A percentile compares a stretch with the other conserved stretches of the same genome.
Conservation (phyloP, 345 rosid genomes). For the Camelina laxa region DNA sequence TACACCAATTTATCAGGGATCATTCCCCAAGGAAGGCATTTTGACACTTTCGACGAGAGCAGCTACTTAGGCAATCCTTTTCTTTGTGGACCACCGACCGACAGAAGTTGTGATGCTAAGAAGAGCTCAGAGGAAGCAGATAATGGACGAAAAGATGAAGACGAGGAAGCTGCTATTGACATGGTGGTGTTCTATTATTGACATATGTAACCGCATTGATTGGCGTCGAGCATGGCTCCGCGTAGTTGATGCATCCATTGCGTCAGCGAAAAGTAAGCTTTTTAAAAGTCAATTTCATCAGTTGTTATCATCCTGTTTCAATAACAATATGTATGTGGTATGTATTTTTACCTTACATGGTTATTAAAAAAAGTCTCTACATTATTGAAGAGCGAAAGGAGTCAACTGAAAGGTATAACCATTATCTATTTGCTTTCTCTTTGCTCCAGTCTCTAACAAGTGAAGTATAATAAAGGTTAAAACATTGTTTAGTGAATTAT, state of each 20-base stretch:
- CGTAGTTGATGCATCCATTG: not conserved
- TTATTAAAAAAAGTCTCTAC: not conserved
- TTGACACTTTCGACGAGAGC: not conserved
- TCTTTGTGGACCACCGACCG: not conserved
- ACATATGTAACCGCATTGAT: not conserved
- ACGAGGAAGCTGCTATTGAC: not conserved
- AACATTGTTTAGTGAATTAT: too few species aligned
- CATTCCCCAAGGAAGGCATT: conserved; percentile 11
- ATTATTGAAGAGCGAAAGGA: too few species aligned
- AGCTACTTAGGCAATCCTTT: conserved; percentile 3
- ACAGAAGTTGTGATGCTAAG: not conserved
- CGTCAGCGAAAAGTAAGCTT: not conserved
- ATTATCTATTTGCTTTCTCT: too few species aligned
- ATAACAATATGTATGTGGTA: not conserved
- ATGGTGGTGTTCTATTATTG: conserved; percentile 5
- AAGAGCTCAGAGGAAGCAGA: not conserved
- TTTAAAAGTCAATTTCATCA: not conserved
- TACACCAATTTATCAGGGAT: not conserved
- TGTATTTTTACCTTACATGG: not conserved
- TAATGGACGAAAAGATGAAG: not conserved
- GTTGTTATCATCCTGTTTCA: not conserved
- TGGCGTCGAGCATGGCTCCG: conserved; percentile 2
- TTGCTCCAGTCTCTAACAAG: too few species aligned
- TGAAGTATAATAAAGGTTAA: too few species aligned
- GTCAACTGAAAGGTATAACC: too few species aligned